Percentiles rank a stretch among this genome's conserved stretches.
phyloP scores from a whole-genome alignment of 2,329 filamentous ascomycete genomes.

The Fusarium xyrophilum region DNA sequence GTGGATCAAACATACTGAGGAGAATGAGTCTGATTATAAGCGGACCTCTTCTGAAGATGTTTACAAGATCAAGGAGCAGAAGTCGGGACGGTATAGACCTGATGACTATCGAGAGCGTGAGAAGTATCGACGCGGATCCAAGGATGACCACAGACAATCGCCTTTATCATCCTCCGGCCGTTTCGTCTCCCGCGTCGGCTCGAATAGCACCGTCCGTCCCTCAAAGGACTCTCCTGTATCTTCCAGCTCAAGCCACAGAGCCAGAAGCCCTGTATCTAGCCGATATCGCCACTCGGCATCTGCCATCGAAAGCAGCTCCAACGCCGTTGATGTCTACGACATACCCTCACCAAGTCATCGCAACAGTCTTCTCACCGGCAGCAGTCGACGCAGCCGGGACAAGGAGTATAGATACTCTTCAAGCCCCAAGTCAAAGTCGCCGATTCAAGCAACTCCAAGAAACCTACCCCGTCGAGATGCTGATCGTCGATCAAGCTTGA shows the following conservation, averaged over 20 bases:
- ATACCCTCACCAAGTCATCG: slow-evolving; percentile 14
- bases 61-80: slow-evolving; percentile 28
- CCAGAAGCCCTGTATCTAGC: slow-evolving; percentile 33
- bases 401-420: slow-evolving; percentile 43
- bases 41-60: slow-evolving; percentile 23
- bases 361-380: slow-evolving; percentile 9
- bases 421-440: slow-evolving; percentile 27
- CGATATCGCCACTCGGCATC: slow-evolving; percentile 33
- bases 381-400: slow-evolving; percentile 34
- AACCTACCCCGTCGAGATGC: slow-evolving; percentile 13
- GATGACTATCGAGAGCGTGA: slow-evolving; percentile 31
- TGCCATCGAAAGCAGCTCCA: slow-evolving; percentile 18
- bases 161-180: slow-evolving; percentile 19
- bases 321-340: slow-evolving; percentile 20
- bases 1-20: slow-evolving; percentile 41
- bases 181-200: slow-evolving; percentile 22
- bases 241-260: slow-evolving; percentile 10
- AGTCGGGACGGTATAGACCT: slow-evolving; percentile 17
- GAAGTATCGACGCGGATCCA: slow-evolving; percentile 28
- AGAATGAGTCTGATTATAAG: slow-evolving; percentile 22
- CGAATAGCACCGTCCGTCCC: slow-evolving; percentile 26
- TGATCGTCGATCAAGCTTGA: slow-evolving; percentile 28
- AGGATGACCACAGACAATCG: slow-evolving; percentile 28
- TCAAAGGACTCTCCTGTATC: slow-evolving; percentile 27
- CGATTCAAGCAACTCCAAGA: slow-evolving; percentile 29